Evolutionary conservation across 176 grass and related monocot genomes (phyloP).

Genomic region (Musa schizocarpa): DNA sequence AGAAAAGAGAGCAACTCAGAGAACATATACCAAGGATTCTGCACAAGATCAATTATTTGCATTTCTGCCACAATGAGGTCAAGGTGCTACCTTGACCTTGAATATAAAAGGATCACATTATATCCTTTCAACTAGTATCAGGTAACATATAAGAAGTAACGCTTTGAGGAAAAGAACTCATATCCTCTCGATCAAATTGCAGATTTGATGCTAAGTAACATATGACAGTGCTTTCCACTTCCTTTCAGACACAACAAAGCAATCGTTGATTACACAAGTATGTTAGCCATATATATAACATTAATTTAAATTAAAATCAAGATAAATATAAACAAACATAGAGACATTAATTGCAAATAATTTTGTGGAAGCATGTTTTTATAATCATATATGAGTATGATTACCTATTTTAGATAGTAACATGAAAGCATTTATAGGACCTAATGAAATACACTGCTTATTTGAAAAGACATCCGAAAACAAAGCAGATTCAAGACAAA

Average conservation of each 20-base stretch:
- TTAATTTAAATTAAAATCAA: not conserved
- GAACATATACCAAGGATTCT: too few relatives aligned
- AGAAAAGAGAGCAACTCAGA: too few relatives aligned
- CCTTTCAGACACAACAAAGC: not conserved
- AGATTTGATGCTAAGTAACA: not conserved
- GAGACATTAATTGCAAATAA: not conserved
- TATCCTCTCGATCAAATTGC: not conserved
- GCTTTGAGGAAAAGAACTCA: not conserved
- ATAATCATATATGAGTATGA: too few relatives aligned
- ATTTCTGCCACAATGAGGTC: not conserved
- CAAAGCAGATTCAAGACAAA: too few relatives aligned
- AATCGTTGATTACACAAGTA: not conserved
- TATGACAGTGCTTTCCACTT: too few relatives aligned
- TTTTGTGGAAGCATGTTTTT: not conserved
- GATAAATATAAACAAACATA: not conserved
- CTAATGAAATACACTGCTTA: too few relatives aligned
- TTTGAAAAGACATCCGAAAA: too few relatives aligned
- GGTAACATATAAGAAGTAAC: not conserved
- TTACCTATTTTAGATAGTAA: too few relatives aligned
- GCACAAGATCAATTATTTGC: not conserved
- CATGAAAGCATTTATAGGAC: too few relatives aligned
- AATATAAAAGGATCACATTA: not conserved
- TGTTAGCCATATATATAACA: not conserved
- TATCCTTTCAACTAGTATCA: not conserved
- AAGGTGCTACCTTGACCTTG: not conserved